Conservation (phyloP, 2,329 filamentous ascomycete species). For the Tolypocladium paradoxum region DNA sequence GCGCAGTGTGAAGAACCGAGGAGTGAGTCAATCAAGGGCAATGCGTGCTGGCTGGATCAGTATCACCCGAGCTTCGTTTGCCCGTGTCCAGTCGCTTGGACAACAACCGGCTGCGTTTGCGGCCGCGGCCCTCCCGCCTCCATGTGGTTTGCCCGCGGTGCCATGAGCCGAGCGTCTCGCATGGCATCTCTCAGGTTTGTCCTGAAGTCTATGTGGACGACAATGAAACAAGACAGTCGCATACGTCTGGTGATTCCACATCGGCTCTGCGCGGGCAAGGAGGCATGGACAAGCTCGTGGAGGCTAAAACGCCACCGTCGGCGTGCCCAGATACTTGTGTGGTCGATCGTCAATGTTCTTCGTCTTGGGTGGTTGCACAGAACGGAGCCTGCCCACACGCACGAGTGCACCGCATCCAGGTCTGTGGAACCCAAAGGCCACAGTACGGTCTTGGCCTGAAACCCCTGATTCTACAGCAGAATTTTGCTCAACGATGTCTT, state of each 20-base stretch:
- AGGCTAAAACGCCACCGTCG: not conserved
- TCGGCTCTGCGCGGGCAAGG: not conserved
- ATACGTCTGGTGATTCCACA: not conserved
- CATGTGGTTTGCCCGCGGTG: not conserved
- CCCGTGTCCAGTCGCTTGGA: not conserved
- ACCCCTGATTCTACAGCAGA: too few species aligned
- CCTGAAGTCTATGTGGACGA: not conserved
- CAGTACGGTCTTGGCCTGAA: not conserved
- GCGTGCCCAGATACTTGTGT: not conserved
- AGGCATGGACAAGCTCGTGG: not conserved
- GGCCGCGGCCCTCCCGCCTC: not conserved
- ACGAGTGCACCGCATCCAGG: not conserved
- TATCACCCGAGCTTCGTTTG: not conserved
- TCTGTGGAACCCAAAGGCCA: not conserved
- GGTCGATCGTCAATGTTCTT: not conserved
- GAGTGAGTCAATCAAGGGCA: not conserved
- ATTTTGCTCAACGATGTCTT: too few species aligned
- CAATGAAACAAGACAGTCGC: not conserved
- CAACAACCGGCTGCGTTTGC: not conserved
- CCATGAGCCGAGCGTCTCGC: not conserved
- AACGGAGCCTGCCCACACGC: not conserved
- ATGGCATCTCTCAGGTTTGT: not conserved
- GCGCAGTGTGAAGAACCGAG: not conserved
- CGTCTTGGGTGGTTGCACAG: not conserved
- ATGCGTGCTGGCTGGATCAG: not conserved